phyloP scores from a whole-genome alignment of 2,329 filamentous ascomycete genomes.

The Colletotrichum musae region DNA sequence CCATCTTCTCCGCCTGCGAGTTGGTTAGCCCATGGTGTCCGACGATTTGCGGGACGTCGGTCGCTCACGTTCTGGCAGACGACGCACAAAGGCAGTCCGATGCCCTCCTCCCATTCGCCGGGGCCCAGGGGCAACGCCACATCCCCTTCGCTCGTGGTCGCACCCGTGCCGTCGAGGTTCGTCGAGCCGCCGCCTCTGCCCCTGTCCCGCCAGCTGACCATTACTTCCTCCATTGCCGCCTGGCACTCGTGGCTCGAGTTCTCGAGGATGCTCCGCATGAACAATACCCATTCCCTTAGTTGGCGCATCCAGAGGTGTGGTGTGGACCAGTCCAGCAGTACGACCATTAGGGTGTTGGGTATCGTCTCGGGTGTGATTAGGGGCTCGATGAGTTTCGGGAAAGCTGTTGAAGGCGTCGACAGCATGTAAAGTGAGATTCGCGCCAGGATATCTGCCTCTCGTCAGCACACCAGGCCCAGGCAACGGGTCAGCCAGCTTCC shows the following conservation, averaged over 20 bases:
- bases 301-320: constrained; percentile 94
- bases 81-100: constrained; percentile 90
- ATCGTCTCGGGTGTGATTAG: constrained; percentile 88
- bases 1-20: constrained; percentile 85
- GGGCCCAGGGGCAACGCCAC: constrained; percentile 84
- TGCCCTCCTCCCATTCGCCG: constrained; percentile 92
- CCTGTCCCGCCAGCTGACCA: constrained; percentile 83
- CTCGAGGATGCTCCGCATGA: constrained; percentile 83
- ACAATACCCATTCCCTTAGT: constrained; percentile 88
- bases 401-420: constrained; percentile 85
- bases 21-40: constrained; percentile 43
- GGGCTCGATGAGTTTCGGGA: constrained; percentile 85
- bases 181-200: constrained; percentile 75
- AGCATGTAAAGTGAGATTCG: constrained; percentile 91
- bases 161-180: constrained; percentile 73
- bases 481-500: neutral
- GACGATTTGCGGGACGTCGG: neutral
- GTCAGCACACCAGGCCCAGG: neutral
- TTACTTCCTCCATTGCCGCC: constrained; percentile 88
- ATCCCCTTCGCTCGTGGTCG: constrained; percentile 74
- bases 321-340: constrained; percentile 95
- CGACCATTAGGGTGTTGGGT: constrained; percentile 87
- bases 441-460: constrained; percentile 82
- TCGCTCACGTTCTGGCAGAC: constrained; percentile 91
- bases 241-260: constrained; percentile 83